A percentile compares a stretch with the other conserved stretches of the same genome.
Evolutionary conservation across 257 asterid genomes (phyloP).

Genomic region (Echium plantagineum): DNA sequence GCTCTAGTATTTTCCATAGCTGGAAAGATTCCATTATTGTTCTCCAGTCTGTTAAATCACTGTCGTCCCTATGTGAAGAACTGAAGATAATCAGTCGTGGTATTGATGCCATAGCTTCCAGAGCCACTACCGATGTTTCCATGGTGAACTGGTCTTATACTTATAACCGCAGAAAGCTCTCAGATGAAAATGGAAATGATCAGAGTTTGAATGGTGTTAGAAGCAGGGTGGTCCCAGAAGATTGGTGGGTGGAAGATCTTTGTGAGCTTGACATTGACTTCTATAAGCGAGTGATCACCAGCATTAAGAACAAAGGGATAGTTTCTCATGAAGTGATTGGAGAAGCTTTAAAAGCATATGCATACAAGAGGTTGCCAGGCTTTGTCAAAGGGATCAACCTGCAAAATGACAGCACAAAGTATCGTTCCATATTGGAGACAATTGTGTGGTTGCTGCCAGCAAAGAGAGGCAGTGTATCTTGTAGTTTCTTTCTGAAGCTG

Average conservation of each 20-base stretch:
- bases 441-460: constrained; percentile 67
- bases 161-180: constrained; percentile 63
- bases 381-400: constrained; percentile 45
- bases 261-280: constrained; percentile 76
- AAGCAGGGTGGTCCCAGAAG: constrained; percentile 53
- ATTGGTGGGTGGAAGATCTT: constrained; percentile 98
- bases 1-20: constrained; percentile 67
- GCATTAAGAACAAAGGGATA: constrained; percentile 39
- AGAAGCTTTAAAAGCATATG: constrained; percentile 83
- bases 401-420: constrained; percentile 39
- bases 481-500: constrained; percentile 77
- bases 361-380: constrained; percentile 54
- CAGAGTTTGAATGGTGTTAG: constrained; percentile 49
- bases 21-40: constrained; percentile 96
- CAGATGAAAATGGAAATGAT: constrained; percentile 61
- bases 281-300: constrained; percentile 43
- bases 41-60: constrained; percentile 58
- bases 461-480: constrained; percentile 65
- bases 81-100: constrained; percentile 64
- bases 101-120: constrained; percentile 66
- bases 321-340: constrained; percentile 67
- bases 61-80: constrained; percentile 52
- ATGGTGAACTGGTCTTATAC: constrained; percentile 89
- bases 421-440: constrained; percentile 45
- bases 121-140: constrained; percentile 62